A percentile compares a stretch with the other conserved stretches of the same genome.
Evolutionary conservation across 2,329 filamentous ascomycete genomes (phyloP).

Genomic region (Nakataea oryzae): DNA sequence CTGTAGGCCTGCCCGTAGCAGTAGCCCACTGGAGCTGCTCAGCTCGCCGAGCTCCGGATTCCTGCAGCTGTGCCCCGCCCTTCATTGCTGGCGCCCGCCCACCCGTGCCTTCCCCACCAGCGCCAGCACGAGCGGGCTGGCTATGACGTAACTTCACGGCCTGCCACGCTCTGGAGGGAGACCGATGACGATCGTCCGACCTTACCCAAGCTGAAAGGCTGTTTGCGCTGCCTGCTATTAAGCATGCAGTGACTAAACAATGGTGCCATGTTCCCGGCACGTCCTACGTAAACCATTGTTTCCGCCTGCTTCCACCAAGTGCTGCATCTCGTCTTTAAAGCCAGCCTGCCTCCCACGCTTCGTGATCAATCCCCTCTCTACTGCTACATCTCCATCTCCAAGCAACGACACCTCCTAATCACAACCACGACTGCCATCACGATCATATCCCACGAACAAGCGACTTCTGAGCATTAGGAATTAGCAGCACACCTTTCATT

Average conservation of each 20-base stretch:
- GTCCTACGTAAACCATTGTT: not conserved
- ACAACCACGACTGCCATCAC: not conserved
- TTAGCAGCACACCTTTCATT: not conserved
- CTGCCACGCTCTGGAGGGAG: not conserved
- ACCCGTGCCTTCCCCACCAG: not conserved
- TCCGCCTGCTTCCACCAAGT: not conserved
- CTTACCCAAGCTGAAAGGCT: not conserved
- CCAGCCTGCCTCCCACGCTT: not conserved
- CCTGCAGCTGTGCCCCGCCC: not conserved
- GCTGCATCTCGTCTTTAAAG: not conserved
- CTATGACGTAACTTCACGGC: slow-evolving; percentile 1
- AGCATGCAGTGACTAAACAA: slow-evolving; percentile 1
- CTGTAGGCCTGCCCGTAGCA: not conserved
- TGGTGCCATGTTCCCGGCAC: not conserved
- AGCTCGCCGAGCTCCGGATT: not conserved
- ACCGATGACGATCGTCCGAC: not conserved
- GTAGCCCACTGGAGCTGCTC: not conserved
- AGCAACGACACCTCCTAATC: not conserved
- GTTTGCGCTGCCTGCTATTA: not conserved
- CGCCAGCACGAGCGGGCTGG: not conserved
- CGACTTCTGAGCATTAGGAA: not conserved
- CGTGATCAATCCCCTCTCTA: not conserved
- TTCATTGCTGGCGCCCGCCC: not conserved
- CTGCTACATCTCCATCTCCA: not conserved
- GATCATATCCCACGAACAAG: not conserved